Percentiles rank a stretch among this genome's conserved stretches.
Conservation (phyloP, 208 protist genomes). For the Porcisia deanei region DNA sequence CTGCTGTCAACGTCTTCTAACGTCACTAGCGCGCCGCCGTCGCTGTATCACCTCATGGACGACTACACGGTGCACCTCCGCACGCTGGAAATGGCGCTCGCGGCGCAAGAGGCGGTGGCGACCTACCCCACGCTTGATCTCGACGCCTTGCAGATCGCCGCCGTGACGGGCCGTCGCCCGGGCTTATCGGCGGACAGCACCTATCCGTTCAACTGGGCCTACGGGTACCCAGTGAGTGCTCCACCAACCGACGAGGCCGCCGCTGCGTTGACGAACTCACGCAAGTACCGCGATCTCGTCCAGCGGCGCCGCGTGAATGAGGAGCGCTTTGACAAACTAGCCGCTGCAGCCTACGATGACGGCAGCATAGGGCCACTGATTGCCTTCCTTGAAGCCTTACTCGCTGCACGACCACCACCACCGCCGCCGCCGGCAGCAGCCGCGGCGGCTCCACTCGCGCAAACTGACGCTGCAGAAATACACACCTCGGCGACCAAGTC, state of each 20-base stretch:
- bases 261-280: background rate
- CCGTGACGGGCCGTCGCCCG: slow-evolving; percentile 25
- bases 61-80: slow-evolving; percentile 50
- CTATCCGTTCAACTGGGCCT: slow-evolving; percentile 36
- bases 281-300: slow-evolving; percentile 18
- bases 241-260: slow-evolving; percentile 19
- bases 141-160: slow-evolving; percentile 25
- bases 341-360: slow-evolving; percentile 63
- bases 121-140: slow-evolving; percentile 22
- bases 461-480: background rate
- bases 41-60: slow-evolving; percentile 39
- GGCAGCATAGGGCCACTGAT: slow-evolving; percentile 49
- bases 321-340: slow-evolving; percentile 39
- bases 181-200: slow-evolving; percentile 23
- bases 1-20: slow-evolving; percentile 11
- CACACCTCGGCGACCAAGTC: background rate
- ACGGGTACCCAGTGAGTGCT: slow-evolving; percentile 30
- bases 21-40: slow-evolving; percentile 26
- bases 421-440: slow-evolving; percentile 2
- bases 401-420: slow-evolving; percentile 17
- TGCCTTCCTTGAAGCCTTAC: slow-evolving; percentile 35
- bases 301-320: slow-evolving; percentile 28
- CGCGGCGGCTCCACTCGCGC: background rate
- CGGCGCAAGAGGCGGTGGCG: slow-evolving; percentile 28
- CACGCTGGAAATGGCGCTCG: slow-evolving; percentile 33